Conservation (phyloP, 305 asterid genomes). For the Withania somnifera region DNA sequence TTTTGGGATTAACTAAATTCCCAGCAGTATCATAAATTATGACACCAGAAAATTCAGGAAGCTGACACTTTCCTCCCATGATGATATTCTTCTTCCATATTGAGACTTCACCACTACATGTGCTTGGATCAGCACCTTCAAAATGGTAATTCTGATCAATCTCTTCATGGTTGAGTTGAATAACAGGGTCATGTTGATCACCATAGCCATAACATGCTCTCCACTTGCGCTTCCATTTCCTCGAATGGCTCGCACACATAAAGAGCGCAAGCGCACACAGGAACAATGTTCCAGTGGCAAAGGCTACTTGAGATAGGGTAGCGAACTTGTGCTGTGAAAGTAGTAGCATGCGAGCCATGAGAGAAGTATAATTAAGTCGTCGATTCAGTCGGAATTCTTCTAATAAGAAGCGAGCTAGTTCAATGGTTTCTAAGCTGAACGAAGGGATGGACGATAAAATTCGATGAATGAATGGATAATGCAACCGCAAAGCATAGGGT, state of each 20-base stretch:
- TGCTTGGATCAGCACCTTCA: conserved; percentile 40
- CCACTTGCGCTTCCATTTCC: conserved; percentile 41
- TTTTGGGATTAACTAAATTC: conserved; percentile 27
- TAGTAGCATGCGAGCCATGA: conserved; percentile 34
- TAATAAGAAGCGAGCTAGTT: too few relatives aligned
- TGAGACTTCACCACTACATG: conserved; percentile 38
- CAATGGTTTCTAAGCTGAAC: too few relatives aligned
- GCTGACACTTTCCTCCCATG: conserved; percentile 94
- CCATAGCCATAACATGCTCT: conserved; percentile 46
- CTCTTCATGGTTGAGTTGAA: conserved; percentile 46
- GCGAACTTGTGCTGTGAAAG: conserved; percentile 14
- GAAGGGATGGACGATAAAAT: too few relatives aligned
- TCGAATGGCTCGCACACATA: conserved; percentile 42
- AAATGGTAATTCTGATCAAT: conserved; percentile 21
- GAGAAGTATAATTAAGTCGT: neutral
- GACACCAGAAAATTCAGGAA: conserved; percentile 87
- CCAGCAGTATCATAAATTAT: conserved; percentile 70
- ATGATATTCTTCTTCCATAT: conserved; percentile 82
- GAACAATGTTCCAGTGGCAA: conserved; percentile 36
- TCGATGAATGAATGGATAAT: neutral
- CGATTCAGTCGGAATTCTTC: neutral
- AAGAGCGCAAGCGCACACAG: conserved; percentile 48
- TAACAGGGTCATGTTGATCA: conserved; percentile 48
- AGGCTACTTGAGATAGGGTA: conserved; percentile 21
- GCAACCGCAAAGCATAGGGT: neutral